Percentiles rank a stretch among this genome's conserved stretches.
Conservation (phyloP, 2,329 filamentous ascomycete genomes). For the Westerdykella sp. region DNA sequence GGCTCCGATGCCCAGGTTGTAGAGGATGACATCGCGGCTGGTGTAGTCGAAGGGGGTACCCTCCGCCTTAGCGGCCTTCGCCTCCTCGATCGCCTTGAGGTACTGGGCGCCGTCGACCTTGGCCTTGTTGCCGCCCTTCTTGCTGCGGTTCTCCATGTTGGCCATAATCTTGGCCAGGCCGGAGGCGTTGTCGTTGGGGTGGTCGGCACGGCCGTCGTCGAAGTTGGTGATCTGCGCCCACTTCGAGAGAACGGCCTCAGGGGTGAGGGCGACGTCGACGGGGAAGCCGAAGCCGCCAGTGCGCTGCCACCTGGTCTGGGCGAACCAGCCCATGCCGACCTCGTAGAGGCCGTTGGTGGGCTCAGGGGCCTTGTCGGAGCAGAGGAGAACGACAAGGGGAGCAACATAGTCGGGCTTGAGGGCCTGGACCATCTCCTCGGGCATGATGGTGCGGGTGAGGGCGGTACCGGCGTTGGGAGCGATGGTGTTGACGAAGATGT, state of each 20-base stretch:
- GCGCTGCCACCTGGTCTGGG: constrained; percentile 90
- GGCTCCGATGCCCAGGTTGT: constrained; percentile 85
- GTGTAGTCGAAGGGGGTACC: constrained; percentile 76
- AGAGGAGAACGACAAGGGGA: constrained; percentile 81
- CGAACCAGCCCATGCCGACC: constrained; percentile 90
- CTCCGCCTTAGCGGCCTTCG: constrained; percentile 63
- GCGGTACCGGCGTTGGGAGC: constrained; percentile 93
- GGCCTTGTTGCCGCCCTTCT: constrained; percentile 30
- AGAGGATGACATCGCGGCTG: constrained; percentile 85
- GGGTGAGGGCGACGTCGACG: constrained; percentile 67
- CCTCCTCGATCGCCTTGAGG: constrained; percentile 68
- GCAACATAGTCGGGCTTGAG: constrained; percentile 99
- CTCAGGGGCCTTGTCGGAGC: constrained; percentile 77
- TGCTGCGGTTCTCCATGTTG: constrained; percentile 74
- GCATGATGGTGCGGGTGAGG: constrained; percentile 91
- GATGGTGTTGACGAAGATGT: constrained; percentile 97
- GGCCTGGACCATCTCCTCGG: constrained; percentile 94
- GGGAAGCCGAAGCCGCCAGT: constrained; percentile 87
- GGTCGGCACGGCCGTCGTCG: constrained; percentile 76
- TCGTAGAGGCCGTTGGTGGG: constrained; percentile 88
- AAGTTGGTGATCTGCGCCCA: constrained; percentile 72
- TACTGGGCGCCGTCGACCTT: constrained; percentile 56
- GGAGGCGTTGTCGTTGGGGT: constrained; percentile 73
- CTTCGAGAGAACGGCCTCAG: constrained; percentile 68
- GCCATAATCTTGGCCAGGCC: constrained; percentile 73